These are phyloP conservation scores for Penicillium sp. DNA, from an alignment of 2,329 filamentous ascomycete species.

Conservation along the genomic window DNA sequence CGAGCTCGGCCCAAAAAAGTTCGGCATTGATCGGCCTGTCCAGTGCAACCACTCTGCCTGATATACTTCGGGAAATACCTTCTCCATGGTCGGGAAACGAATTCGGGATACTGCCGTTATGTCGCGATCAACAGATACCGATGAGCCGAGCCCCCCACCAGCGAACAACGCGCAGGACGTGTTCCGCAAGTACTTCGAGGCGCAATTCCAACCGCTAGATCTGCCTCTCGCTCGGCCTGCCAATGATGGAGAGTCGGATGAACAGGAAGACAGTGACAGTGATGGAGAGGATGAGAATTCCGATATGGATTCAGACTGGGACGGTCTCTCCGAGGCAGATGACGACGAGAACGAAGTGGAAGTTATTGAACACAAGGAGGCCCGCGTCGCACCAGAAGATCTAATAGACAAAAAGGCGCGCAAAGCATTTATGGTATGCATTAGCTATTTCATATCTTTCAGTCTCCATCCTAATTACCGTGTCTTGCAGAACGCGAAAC, in stretches of 20 bases:
- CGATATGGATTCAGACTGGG: constrained; percentile 57
- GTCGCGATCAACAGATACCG: constrained; percentile 23
- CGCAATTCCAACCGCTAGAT: constrained; percentile 74
- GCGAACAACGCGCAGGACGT: constrained; percentile 60
- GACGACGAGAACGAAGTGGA: constrained; percentile 49
- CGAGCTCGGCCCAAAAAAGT: constrained; percentile 21
- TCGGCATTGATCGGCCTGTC: constrained; percentile 3
- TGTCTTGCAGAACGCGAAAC: constrained; percentile 43
- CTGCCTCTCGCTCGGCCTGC: constrained; percentile 18
- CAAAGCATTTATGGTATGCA: constrained; percentile 72
- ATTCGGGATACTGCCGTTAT: constrained; percentile 45
- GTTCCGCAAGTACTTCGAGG: constrained; percentile 82
- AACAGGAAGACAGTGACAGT: constrained; percentile 21
- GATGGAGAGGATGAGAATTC: constrained; percentile 25
- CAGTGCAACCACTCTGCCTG: neutral
- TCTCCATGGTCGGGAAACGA: constrained; percentile 47
- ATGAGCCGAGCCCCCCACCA: constrained; percentile 23
- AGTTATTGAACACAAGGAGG: constrained; percentile 60
- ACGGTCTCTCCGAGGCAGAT: constrained; percentile 58
- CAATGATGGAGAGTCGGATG: constrained; percentile 20
- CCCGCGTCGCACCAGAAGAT: constrained; percentile 41
- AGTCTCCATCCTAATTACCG: neutral
- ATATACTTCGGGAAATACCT: constrained; percentile 16
- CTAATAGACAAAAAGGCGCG: constrained; percentile 65
- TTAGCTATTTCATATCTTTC: neutral